Base-by-base conservation (phyloP, 805 yeast species). In the Saturnispora besseyi region DNA sequence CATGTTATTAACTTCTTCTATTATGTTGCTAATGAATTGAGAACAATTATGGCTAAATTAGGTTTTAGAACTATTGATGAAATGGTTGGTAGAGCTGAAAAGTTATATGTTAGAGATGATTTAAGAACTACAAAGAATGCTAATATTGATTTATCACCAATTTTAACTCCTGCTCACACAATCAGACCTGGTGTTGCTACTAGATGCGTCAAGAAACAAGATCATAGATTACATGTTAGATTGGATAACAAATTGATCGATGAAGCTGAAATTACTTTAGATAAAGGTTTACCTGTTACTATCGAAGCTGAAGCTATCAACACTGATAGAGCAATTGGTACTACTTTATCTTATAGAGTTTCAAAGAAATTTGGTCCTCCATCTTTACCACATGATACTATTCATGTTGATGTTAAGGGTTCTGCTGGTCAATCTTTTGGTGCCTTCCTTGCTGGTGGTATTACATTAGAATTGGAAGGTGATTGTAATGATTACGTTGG, bases 341-440 rank as follows among this genome's bases (percentile, higher is more conserved):
- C 98, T 3, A 93, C 98, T 3, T 75, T 91, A 59, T 88, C 97
- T 3, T 93, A 91, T 74, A 79, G 97, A 62, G 84, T 91, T 45
- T 89, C 97, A 36, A 91, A 91, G 73, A 81, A 76, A 55, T 91
- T 88, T 65, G 99, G 99, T 56, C 96, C 90, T 62, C 73, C 79
- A 55, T 96, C 97, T 33, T 75, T 91, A 62, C 99, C 99, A 21
- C 91, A 87, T 61, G 97, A 93, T 68, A 93, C 98, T 15, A 84
- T 91, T 57, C 97, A 90, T 59, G 97, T 90, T 41, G 85, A 90
- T 64, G 79, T 87, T 51, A 76, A 75, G 62, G 99, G 99, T 56
- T 84, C 90, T 51, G 99, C 99, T 29, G 99, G 99, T 62, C 99
- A 91, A 73, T 89, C 97, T 3, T 91, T 93, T 64, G 99, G 99